These are phyloP conservation scores for Iberis amara DNA, from an alignment of 441 rosid species.

Conservation along the genomic window DNA sequence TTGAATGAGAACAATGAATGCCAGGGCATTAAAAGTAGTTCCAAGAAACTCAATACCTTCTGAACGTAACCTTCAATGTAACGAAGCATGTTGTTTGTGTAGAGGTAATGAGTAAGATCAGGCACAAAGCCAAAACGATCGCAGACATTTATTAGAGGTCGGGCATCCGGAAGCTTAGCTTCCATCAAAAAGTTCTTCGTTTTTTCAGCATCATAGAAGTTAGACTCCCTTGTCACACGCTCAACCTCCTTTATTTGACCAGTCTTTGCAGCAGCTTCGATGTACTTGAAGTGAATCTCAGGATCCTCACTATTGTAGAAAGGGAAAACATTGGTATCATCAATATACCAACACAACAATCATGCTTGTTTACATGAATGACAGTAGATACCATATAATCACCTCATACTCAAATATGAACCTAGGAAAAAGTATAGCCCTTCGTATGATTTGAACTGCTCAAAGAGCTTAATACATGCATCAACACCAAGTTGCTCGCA, in stretches of 20 bases:
- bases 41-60: conserved; percentile 46
- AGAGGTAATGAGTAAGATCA: conserved; percentile 90
- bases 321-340: conserved; percentile 11
- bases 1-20: neutral
- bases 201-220: conserved; percentile 91
- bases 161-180: conserved; percentile 94
- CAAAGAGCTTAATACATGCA: conserved; percentile 87
- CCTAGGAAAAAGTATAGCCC: conserved; percentile 98
- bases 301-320: conserved; percentile 90
- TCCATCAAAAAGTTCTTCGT: conserved; percentile 93
- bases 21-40: neutral
- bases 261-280: conserved; percentile 94
- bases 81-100: conserved; percentile 89
- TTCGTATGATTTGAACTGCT: conserved; percentile 97
- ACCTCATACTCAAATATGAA: conserved; percentile 95
- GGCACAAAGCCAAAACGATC: conserved; percentile 94
- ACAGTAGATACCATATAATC: conserved; percentile 19
- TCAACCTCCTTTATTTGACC: conserved; percentile 98
- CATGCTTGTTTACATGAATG: conserved; percentile 17
- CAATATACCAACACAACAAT: conserved; percentile 15
- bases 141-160: conserved; percentile 91
- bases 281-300: conserved; percentile 89
- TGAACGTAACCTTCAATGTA: conserved; percentile 96
- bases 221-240: conserved; percentile 94
- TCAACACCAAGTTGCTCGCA: conserved; percentile 96